Evolutionary conservation across 805 yeast species (phyloP), one percentile per base, ranked within the genome.

Genomic region (Cyberlindnera saturnus): DNA sequence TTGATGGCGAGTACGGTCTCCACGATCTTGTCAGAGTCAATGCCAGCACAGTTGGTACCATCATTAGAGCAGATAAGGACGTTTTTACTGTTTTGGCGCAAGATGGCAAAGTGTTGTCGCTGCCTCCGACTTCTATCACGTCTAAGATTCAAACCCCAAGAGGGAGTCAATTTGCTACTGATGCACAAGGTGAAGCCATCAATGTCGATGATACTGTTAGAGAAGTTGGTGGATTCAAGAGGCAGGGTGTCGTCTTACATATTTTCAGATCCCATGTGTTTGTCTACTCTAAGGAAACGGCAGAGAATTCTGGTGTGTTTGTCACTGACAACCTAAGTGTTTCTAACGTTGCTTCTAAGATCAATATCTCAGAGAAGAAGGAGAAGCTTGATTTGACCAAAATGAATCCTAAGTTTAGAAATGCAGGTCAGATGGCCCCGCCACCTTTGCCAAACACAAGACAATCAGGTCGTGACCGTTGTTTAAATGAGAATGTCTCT

Each of bases 191-290:
- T 38, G 74, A 81, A 40, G 91, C 93, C 51, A 79, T 93, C 43
- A 80, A 83, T 44, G 81, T 86, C 32, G 97, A 97, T 40, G 99
- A 93, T 60, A 82, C 93, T 3, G 95, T 93, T n/a, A 82, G 81
- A 55, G 99, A 93, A 60, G 64, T 73, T 23, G 71, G 75, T 14
- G 95, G 95, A 39, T 96, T 89, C 54, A 81, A 86, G 53, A 78
- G 95, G 61, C 90, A 86, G 59, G 99, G 99, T 53, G 79, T 75
- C 32, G 85, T 93, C 47, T 63, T 93, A 45, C 97, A 91, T 61
- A 82, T 93, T 44, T 86, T 83, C 71, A 82, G 89, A 59, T 82
- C 83, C 41, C 71, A 74, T 39, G 74, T 93, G 47, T 93, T 91
- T 62, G 70, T 90, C 38, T 83, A 87, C 60, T 82, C 93, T 42